Base-by-base conservation (phyloP, 2,329 filamentous ascomycete species). In the Apiospora aurea region DNA sequence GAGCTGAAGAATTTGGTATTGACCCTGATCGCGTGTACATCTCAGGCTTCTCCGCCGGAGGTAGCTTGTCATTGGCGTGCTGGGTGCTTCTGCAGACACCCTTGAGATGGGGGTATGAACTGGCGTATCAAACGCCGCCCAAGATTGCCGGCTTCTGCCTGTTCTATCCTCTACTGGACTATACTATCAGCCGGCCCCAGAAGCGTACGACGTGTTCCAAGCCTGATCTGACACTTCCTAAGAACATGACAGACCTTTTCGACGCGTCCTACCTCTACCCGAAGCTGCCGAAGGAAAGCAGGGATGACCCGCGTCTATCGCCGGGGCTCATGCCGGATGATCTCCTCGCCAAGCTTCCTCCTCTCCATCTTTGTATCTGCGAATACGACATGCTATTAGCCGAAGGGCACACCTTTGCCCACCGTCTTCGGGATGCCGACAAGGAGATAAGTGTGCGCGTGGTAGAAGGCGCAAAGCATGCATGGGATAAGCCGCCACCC, bases 21-120 rank as follows among this genome's bases (percentile, higher is more conserved):
- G 88, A 92, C 76, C 83, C 84, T 0, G 79, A 85, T 47, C 84
- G 84, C 53, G 84, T 93, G 70, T 83, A 89, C 10, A 81, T 92
- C 8, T 89, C 87, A 0, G 91, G 91, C 24, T 92, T 92, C 79
- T 91, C 89, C 1, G 89, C 90, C 0, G 90, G 90, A 38, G 91
- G 84, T 47, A 88, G 86, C 44, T 82, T 88, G 29, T 84, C 87
- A 1, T 77, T 88, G 44, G 83, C 87, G 18, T 82, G 82, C 66
- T 78, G 77, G 77, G 69, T 74, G 26, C 70, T 76, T 14, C 68
- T 78, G n/a, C 75, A 77, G 69, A 73, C 76, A 38, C 75, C 77
- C 1, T 41, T 41, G 8, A 70, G 72, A 66, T 78, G 76, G 76
- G 69, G 73, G 3, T 78, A 78, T 57, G 66, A 76, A 21, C 51